These are phyloP conservation scores for Aurantiochytrium sp. DNA, from an alignment of 108 stramenopile species.

Conservation along the genomic window DNA sequence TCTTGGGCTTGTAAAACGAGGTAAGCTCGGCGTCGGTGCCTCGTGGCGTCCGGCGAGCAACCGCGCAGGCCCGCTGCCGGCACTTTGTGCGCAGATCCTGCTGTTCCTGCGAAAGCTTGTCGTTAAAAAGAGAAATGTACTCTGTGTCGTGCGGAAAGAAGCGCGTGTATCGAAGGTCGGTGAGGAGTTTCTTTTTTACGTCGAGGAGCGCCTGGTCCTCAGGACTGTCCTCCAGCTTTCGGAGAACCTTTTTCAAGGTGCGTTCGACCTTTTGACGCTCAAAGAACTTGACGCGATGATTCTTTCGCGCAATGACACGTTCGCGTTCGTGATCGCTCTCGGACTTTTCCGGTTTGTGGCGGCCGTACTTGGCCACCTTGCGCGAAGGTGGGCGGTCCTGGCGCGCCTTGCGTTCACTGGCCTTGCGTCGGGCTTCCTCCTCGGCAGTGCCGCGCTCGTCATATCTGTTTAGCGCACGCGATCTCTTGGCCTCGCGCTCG, in stretches of 20 bases:
- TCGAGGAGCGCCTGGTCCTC: background rate
- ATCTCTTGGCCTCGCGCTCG: background rate
- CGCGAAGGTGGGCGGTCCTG: background rate
- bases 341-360: background rate
- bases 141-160: background rate
- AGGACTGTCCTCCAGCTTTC: background rate
- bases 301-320: background rate
- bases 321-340: background rate
- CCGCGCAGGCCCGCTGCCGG: background rate
- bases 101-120: background rate
- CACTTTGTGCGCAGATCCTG: background rate
- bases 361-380: background rate
- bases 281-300: background rate
- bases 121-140: background rate
- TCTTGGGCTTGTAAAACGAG: background rate
- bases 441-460: background rate
- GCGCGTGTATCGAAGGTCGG: background rate
- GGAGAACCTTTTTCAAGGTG: background rate
- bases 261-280: slow-evolving; percentile 1
- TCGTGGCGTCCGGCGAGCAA: background rate
- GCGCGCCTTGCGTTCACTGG: background rate
- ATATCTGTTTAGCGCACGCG: background rate
- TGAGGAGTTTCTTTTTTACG: background rate
- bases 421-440: background rate
- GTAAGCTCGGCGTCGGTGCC: background rate